These are phyloP conservation scores for Sporothrix variecibatus DNA, from an alignment of 2,329 filamentous ascomycete species.

Conservation along the genomic window DNA sequence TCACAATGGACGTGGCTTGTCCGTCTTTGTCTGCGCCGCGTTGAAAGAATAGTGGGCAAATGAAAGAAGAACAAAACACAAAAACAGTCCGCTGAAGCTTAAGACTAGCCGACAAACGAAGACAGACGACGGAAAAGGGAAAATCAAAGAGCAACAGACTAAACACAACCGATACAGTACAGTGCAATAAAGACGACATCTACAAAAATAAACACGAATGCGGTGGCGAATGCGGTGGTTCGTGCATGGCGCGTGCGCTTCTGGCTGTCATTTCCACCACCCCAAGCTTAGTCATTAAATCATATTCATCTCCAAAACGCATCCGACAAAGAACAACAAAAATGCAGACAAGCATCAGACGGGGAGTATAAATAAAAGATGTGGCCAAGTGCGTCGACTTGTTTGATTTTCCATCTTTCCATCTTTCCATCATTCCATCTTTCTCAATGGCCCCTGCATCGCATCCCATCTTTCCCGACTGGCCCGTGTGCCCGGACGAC, in stretches of 20 bases:
- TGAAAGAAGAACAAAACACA: background rate
- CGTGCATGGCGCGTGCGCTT: background rate
- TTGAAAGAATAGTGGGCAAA: background rate
- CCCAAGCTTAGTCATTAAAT: background rate
- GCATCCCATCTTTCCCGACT: slow-evolving; percentile 13
- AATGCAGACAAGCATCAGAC: background rate
- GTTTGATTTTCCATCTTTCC: background rate
- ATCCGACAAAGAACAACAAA: background rate
- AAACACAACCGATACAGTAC: background rate
- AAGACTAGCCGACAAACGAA: background rate
- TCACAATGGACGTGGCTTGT: background rate
- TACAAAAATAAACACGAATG: background rate
- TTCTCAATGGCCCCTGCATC: background rate
- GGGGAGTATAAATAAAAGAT: background rate
- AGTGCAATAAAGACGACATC: background rate
- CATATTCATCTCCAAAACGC: background rate
- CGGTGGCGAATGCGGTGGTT: background rate
- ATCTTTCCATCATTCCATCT: background rate
- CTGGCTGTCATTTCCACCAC: background rate
- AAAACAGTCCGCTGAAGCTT: background rate
- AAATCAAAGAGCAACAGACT: background rate
- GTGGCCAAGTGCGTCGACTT: background rate
- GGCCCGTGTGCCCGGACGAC: background rate
- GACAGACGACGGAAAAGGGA: background rate
- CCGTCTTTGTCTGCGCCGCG: background rate